Conservation (phyloP, 805 yeast species). For the Brettanomyces anomalus region DNA sequence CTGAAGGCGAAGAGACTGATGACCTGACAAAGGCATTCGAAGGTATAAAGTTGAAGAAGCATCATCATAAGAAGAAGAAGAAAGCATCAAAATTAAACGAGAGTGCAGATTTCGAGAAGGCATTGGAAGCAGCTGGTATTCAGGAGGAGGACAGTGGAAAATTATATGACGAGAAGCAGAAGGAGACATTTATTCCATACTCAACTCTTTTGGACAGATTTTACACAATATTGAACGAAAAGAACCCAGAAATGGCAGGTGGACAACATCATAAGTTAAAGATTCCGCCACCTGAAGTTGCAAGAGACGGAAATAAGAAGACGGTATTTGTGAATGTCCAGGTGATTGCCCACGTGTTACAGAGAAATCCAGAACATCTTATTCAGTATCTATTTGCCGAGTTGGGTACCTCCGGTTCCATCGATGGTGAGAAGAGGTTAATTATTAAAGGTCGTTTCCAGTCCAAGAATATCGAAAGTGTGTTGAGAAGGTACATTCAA, state of each 20-base stretch:
- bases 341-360: conserved; percentile 87
- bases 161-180: conserved; percentile 19
- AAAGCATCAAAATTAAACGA: conserved; percentile 47
- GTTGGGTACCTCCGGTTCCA: conserved; percentile 98
- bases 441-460: conserved; percentile 97
- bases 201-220: conserved; percentile 73
- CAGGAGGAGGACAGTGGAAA: conserved; percentile 30
- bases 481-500: conserved; percentile 88
- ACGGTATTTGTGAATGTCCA: conserved; percentile 94
- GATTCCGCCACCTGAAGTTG: conserved; percentile 95
- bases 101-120: conserved; percentile 73
- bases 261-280: conserved; percentile 90
- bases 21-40: conserved; percentile 52
- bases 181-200: conserved; percentile 59
- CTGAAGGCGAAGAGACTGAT: conserved; percentile 29
- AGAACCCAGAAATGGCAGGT: conserved; percentile 98
- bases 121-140: conserved; percentile 83
- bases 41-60: conserved; percentile 48
- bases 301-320: conserved; percentile 96
- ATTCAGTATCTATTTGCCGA: conserved; percentile 96
- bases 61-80: conserved; percentile 80
- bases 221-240: conserved; percentile 75
- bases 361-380: conserved; percentile 94
- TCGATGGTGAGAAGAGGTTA: conserved; percentile 95
- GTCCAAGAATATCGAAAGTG: conserved; percentile 95